A percentile compares a stretch with the other conserved stretches of the same genome.
phyloP scores from a whole-genome alignment of 257 asterid species.

The Ehretia macrophylla region DNA sequence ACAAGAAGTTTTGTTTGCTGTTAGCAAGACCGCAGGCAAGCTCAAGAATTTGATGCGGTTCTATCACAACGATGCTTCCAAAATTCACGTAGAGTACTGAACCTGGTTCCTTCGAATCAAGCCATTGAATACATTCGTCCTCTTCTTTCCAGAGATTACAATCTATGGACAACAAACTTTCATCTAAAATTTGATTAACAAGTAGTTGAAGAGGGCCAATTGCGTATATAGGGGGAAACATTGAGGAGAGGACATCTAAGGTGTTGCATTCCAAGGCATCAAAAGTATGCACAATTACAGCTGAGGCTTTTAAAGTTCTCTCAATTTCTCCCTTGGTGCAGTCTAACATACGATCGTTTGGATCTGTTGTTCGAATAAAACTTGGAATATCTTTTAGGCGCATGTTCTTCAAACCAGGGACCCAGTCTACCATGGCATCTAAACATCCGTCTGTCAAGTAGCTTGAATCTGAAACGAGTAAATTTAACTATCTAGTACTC shows the following conservation, averaged over 20 bases:
- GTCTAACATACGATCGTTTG: constrained; percentile 13
- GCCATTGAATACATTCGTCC: constrained; percentile 12
- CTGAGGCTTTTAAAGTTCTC: constrained; percentile 29
- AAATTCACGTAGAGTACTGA: constrained; percentile 13
- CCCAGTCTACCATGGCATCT: constrained; percentile 10
- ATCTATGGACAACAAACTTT: too few relatives aligned
- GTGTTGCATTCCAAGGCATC: constrained; percentile 25
- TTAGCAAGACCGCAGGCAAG: constrained; percentile 18
- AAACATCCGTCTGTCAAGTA: constrained; percentile 11
- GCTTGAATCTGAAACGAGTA: constrained; percentile 14
- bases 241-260: constrained; percentile 19
- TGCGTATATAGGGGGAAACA: too few relatives aligned
- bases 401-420: constrained; percentile 20
- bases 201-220: too few relatives aligned
- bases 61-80: constrained; percentile 13
- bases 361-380: constrained; percentile 16
- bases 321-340: constrained; percentile 19
- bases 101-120: background rate
- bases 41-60: constrained; percentile 9
- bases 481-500: too few relatives aligned
- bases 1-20: constrained; percentile 6
- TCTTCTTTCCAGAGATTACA: constrained; percentile 15
- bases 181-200: too few relatives aligned
- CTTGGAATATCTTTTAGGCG: constrained; percentile 27
- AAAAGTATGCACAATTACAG: constrained; percentile 33